Evolutionary conservation across 495 filamentous ascomycete genomes (phyloP).

Genomic region (Penicillium chermesinum): DNA sequence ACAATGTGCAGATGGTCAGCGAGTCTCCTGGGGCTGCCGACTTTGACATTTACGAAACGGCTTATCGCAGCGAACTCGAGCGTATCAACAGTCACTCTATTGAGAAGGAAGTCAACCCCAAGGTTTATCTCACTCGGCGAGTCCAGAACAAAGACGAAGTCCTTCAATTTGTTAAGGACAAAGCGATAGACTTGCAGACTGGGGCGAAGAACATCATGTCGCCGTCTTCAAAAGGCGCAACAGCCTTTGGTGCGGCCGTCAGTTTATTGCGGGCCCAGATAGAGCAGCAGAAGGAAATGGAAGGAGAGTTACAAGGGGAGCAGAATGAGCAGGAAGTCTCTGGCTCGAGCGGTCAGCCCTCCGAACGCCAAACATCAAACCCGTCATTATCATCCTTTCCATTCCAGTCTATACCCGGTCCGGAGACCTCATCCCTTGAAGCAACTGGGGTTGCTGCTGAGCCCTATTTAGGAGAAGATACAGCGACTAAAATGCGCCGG

Average conservation of each 20-base stretch:
- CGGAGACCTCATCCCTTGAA: constrained; percentile 21
- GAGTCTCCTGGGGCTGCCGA: constrained; percentile 78
- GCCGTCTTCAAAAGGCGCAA: constrained; percentile 1
- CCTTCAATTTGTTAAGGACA: constrained; percentile 33
- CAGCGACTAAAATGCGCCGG: constrained; percentile 18
- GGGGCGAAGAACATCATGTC: constrained; percentile 7
- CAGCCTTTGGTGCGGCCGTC: constrained; percentile 17
- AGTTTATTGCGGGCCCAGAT: constrained; percentile 20
- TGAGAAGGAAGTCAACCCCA: constrained; percentile 20
- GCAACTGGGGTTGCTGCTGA: constrained; percentile 18
- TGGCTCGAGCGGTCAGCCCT: background rate
- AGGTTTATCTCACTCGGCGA: constrained; percentile 55
- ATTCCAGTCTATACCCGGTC: constrained; percentile 12
- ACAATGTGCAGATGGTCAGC: constrained; percentile 50
- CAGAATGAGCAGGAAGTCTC: background rate
- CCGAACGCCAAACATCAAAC: constrained; percentile 7
- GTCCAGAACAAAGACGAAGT: constrained; percentile 50
- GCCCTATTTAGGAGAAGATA: constrained; percentile 7
- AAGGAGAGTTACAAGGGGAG: background rate
- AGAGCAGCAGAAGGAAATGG: constrained; percentile 11
- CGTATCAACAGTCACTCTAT: constrained; percentile 50
- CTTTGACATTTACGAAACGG: constrained; percentile 80
- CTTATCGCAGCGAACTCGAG: constrained; percentile 76
- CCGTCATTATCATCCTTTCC: constrained; percentile 14
- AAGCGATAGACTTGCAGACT: constrained; percentile 23